Conservation (phyloP, 345 rosid species). For the Hypericum androsaemum region DNA sequence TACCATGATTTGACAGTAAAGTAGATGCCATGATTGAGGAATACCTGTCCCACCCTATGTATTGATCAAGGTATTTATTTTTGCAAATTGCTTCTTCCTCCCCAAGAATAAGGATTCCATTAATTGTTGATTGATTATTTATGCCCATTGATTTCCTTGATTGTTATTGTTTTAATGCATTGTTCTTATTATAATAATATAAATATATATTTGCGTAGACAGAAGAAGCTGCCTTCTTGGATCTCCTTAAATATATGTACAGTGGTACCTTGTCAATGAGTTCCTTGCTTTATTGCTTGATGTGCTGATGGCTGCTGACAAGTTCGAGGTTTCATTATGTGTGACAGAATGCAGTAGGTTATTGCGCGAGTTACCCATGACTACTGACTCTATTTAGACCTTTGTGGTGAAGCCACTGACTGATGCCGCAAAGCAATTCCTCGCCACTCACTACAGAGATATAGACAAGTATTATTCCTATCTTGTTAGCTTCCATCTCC, state of each 20-base stretch:
- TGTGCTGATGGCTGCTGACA: constrained; percentile 76
- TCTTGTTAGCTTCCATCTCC: too few relatives aligned
- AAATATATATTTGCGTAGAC: constrained; percentile 27
- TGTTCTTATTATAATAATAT: background rate
- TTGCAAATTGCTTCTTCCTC: background rate
- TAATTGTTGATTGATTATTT: too few relatives aligned
- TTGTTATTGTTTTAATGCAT: constrained; percentile 1
- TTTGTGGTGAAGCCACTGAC: constrained; percentile 75
- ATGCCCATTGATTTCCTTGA: too few relatives aligned
- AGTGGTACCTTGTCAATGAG: constrained; percentile 38
- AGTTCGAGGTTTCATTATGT: constrained; percentile 77
- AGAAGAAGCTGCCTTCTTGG: too few relatives aligned
- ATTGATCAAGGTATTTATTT: background rate
- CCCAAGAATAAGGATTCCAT: too few relatives aligned
- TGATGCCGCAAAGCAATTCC: constrained; percentile 60
- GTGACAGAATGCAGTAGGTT: constrained; percentile 77
- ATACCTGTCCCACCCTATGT: constrained; percentile 37
- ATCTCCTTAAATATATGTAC: constrained; percentile 70
- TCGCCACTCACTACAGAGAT: constrained; percentile 50
- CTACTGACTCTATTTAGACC: constrained; percentile 62
- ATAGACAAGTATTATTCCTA: constrained; percentile 37
- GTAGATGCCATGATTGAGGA: constrained; percentile 52
- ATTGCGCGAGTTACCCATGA: too few relatives aligned
- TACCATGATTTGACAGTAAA: constrained; percentile 50
- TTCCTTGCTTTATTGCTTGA: too few relatives aligned